Percentiles rank a stretch among this genome's conserved stretches.
Conservation (phyloP, 306 rosid genomes). For the Quercus dentata region DNA sequence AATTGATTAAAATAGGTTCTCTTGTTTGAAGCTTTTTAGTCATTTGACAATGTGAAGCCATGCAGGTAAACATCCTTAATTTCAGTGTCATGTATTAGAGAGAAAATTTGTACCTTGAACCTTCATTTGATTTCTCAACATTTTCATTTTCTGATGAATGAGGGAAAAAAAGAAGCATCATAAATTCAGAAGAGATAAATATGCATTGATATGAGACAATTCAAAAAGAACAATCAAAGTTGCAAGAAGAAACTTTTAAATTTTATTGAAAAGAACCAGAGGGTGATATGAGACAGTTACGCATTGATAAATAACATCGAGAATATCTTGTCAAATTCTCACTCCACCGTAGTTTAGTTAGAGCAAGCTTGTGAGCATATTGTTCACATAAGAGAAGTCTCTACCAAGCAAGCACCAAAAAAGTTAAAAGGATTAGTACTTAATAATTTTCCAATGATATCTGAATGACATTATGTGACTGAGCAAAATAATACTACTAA, state of each 20-base stretch:
- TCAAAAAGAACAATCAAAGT: too few species aligned
- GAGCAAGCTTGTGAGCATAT: constrained; percentile 61
- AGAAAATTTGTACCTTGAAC: constrained; percentile 21
- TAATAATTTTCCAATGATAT: neutral
- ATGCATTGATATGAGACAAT: neutral
- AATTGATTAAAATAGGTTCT: neutral
- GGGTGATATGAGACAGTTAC: constrained; percentile 36
- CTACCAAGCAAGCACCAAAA: constrained; percentile 35
- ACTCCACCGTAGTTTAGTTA: constrained; percentile 46
- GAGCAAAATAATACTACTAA: constrained; percentile 17
- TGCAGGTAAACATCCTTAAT: neutral
- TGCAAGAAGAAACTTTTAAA: neutral
- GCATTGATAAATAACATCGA: constrained; percentile 46
- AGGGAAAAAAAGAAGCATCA: neutral
- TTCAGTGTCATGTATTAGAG: neutral
- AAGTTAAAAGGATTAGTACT: neutral
- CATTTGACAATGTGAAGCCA: neutral
- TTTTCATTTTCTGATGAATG: constrained; percentile 18
- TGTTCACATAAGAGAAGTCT: constrained; percentile 62
- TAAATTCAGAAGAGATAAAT: neutral
- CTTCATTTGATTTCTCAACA: constrained; percentile 30
- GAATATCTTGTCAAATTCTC: constrained; percentile 55
- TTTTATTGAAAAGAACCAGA: constrained; percentile 11
- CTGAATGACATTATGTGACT: neutral
- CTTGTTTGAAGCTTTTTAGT: neutral